A percentile compares a stretch with the other conserved stretches of the same genome.
Evolutionary conservation across 2,329 filamentous ascomycete species (phyloP).

Genomic region (Cordyceps javanica): DNA sequence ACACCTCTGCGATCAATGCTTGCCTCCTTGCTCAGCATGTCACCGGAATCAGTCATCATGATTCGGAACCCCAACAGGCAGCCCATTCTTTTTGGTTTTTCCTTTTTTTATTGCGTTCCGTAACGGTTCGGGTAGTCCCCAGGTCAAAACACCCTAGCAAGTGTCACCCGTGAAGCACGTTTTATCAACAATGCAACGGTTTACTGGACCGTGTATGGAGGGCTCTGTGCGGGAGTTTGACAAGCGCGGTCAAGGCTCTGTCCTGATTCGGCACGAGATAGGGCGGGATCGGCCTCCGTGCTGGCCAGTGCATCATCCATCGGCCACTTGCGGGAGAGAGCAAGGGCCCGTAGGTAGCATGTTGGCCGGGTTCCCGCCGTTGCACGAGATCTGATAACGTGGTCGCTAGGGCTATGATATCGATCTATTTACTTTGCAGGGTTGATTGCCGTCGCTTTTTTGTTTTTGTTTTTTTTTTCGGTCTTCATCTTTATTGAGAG

Average conservation of each 20-base stretch:
- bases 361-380: background rate
- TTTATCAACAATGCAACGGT: background rate
- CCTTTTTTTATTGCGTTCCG: no score
- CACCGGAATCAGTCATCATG: no score
- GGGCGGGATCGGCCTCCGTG: slow-evolving; percentile 1
- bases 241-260: background rate
- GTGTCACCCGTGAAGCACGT: background rate
- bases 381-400: no score
- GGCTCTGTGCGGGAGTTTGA: background rate
- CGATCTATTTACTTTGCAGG: background rate
- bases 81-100: background rate
- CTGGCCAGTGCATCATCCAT: background rate
- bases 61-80: no score
- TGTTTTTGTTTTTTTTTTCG: background rate
- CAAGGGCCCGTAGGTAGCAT: no score
- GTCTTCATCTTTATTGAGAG: background rate
- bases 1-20: background rate
- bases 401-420: no score
- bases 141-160: background rate
- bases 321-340: background rate
- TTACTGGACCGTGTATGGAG: background rate
- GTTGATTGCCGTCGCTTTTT: background rate
- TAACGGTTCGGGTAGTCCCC: background rate
- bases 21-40: background rate
- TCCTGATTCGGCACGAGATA: background rate